Evolutionary conservation across 2,329 filamentous ascomycete species (phyloP), one percentile per base, ranked within the genome.

Genomic region (Fusarium buharicum): DNA sequence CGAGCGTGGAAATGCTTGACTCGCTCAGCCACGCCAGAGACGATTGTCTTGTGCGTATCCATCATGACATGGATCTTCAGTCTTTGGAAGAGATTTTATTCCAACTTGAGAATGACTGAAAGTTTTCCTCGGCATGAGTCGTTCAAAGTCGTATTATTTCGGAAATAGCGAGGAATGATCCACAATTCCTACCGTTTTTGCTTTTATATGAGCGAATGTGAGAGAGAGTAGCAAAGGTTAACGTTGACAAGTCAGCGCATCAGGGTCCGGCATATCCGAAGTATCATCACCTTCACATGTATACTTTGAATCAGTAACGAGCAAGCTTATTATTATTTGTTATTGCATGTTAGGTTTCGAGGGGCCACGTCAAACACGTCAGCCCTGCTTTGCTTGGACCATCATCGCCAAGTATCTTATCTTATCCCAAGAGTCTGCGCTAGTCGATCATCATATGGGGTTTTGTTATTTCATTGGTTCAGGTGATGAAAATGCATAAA

Each of bases 11-110:
- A 84, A 5, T 77, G 69, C 55, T 74, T 73, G 28, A 84, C 75
- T 18, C 78, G 74, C 28, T 73, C 68, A 0, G 82, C 76, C 41
- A 85, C 77, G 49, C 71, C 67, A 16, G 71, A 59, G n/a, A 85
- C 81, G 9, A 77, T 75, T 3, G 71, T 67, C 18, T 80, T 69
- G 68, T 85, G 83, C 17, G 74, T 73, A 18, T 83, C 80, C 80
- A 75, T 76, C 33, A 48, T 43, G 45, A 39, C 28, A 45, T 51
- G 48, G 16, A 33, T 10, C 6, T 12, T 16, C 16, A 20, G 31
- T 14, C 17, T 48, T 18, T 22, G 34, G 16, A 31, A 30, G 44
- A 37, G 14, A 17, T 41, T 28, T 27, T 28, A 16, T 24, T 27
- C 14, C 14, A 20, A 38, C 44, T 52, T 41, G 38, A 9, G 14